A percentile compares a stretch with the other conserved stretches of the same genome.
Conservation (phyloP, 108 stramenopile genomes). For the Hondaea fermentalgiana region DNA sequence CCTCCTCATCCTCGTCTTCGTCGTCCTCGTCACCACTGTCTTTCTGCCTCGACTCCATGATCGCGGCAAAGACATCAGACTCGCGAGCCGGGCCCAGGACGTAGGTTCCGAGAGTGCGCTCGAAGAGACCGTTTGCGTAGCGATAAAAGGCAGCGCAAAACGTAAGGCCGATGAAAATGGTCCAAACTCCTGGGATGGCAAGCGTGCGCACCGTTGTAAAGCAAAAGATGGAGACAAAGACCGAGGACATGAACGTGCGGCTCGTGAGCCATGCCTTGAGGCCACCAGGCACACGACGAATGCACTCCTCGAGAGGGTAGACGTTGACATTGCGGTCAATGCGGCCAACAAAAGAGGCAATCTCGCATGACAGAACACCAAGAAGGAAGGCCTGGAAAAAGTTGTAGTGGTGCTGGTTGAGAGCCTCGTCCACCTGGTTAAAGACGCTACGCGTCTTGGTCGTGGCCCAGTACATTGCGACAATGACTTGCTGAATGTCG, state of each 20-base stretch:
- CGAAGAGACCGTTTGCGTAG: slow-evolving; percentile 3
- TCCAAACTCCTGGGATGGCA: not conserved
- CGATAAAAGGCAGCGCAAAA: not conserved
- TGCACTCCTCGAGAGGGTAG: not conserved
- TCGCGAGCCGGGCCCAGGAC: no score
- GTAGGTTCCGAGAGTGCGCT: not conserved
- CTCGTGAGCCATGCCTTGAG: not conserved
- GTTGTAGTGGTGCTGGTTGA: not conserved
- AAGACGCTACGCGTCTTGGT: not conserved
- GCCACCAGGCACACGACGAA: not conserved
- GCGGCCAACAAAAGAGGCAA: not conserved
- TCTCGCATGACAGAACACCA: not conserved
- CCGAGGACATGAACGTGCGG: not conserved
- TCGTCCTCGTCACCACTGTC: no score
- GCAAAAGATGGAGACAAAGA: not conserved
- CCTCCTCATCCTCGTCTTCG: not conserved
- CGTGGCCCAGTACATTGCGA: not conserved
- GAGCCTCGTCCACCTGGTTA: not conserved
- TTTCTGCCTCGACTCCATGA: no score
- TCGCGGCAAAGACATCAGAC: no score
- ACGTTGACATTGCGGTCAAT: not conserved
- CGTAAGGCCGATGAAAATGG: not conserved
- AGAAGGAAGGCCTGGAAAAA: not conserved
- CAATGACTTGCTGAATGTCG: not conserved
- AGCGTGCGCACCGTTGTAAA: not conserved